Conservation (phyloP, 495 filamentous ascomycete genomes). For the Ascobolus immersus region DNA sequence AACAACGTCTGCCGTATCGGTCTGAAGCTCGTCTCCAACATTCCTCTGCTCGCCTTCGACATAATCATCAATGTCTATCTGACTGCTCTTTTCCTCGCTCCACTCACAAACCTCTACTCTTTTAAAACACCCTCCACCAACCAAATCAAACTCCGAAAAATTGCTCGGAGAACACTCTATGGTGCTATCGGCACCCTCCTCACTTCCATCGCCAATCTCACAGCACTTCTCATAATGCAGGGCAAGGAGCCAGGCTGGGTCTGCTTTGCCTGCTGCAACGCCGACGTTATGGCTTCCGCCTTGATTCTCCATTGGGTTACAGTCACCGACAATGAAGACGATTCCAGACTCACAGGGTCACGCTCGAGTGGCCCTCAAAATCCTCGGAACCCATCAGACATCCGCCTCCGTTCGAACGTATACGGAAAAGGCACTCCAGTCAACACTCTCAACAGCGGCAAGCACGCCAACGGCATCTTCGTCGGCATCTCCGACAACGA, state of each 20-base stretch:
- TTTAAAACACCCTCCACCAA: constrained; percentile 10
- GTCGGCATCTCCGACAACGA: too few relatives aligned
- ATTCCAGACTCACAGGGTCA: too few relatives aligned
- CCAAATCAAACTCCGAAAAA: constrained; percentile 11
- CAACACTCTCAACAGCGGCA: too few relatives aligned
- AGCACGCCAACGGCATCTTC: too few relatives aligned
- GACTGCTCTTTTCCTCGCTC: constrained; percentile 13
- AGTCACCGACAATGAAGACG: constrained; percentile 11
- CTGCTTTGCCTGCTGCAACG: constrained; percentile 15
- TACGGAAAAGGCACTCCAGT: too few relatives aligned
- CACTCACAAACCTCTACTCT: constrained; percentile 3
- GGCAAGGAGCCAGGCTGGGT: constrained; percentile 16
- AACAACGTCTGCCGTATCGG: constrained; percentile 12
- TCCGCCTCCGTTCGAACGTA: too few relatives aligned
- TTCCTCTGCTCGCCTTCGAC: constrained; percentile 14
- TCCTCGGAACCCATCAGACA: too few relatives aligned
- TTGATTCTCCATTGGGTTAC: constrained; percentile 16
- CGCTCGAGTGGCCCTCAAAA: too few relatives aligned
- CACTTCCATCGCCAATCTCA: constrained; percentile 14
- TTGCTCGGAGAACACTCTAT: constrained; percentile 14
- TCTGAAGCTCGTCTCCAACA: constrained; percentile 13
- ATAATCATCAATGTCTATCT: constrained; percentile 15
- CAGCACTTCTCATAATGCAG: constrained; percentile 10
- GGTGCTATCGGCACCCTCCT: constrained; percentile 13
- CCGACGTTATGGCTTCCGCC: constrained; percentile 11